Percentiles rank a stretch among this genome's conserved stretches.
Conservation (phyloP, 306 rosid species). For the Gleditsia sinensis region DNA sequence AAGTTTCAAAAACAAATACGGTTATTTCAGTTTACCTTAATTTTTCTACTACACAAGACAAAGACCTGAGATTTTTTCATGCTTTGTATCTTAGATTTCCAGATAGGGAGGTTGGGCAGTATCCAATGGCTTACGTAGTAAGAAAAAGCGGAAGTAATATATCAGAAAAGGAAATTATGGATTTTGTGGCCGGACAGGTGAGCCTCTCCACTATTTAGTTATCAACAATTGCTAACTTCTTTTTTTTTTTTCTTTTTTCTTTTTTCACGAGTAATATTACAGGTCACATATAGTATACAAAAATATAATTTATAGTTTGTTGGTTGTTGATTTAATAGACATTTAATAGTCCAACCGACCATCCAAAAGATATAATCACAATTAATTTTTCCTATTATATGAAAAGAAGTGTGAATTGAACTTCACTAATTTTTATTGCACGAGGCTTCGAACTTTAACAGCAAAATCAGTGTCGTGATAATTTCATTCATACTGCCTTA, state of each 20-base stretch:
- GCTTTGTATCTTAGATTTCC: conserved; percentile 55
- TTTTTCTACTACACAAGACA: background rate
- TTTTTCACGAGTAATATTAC: no score
- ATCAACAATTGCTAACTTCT: background rate
- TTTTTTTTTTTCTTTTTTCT: no score
- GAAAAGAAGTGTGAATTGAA: no score
- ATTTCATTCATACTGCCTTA: background rate
- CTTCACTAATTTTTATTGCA: background rate
- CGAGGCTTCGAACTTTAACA: background rate
- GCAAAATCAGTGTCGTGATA: background rate
- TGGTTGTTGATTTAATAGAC: background rate
- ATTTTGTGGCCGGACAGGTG: conserved; percentile 73
- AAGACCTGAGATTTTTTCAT: background rate
- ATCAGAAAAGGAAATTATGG: conserved; percentile 63
- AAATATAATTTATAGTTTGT: background rate
- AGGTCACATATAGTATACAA: no score
- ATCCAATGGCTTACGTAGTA: conserved; percentile 85
- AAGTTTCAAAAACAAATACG: background rate
- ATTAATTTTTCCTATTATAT: no score
- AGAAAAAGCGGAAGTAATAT: conserved; percentile 62
- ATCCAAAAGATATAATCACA: no score
- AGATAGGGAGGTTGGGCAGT: conserved; percentile 84
- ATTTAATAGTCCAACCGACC: no score
- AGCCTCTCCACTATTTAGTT: conserved; percentile 10
- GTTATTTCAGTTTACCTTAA: background rate